Evolutionary conservation across 108 stramenopile species (phyloP).

Genomic region (Nitzschia sp.): DNA sequence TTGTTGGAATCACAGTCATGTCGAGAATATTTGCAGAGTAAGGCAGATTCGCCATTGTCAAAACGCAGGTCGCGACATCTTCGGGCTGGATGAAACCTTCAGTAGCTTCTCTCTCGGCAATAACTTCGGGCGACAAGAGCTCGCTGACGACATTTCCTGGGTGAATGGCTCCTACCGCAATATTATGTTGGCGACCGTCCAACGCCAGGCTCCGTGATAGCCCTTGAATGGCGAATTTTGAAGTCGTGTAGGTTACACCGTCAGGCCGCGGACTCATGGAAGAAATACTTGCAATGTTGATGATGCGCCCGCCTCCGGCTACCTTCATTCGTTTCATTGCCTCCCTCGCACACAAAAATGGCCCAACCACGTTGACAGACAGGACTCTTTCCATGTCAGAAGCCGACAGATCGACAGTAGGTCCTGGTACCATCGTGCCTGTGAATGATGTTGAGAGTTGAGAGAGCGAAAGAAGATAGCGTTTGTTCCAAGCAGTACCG

Average conservation of each 20-base stretch:
- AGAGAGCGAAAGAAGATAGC: neutral
- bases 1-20: conserved; percentile 75
- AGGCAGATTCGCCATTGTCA: conserved; percentile 77
- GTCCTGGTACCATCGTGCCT: conserved; percentile 4
- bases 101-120: conserved; percentile 20
- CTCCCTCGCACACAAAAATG: conserved; percentile 68
- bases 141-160: conserved; percentile 68
- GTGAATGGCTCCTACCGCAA: conserved; percentile 73
- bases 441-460: neutral
- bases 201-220: conserved; percentile 69
- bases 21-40: conserved; percentile 61
- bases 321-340: conserved; percentile 68
- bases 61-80: conserved; percentile 71
- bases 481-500: neutral
- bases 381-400: conserved; percentile 51
- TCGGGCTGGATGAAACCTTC: conserved; percentile 64
- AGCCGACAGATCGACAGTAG: conserved; percentile 3
- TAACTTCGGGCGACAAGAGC: conserved; percentile 20
- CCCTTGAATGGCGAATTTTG: conserved; percentile 75
- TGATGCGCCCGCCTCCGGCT: conserved; percentile 66
- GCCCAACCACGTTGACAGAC: conserved; percentile 67
- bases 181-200: conserved; percentile 59
- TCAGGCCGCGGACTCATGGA: conserved; percentile 67
- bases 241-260: conserved; percentile 72
- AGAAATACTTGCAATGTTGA: conserved; percentile 80